Base-by-base conservation (phyloP, 805 yeast genomes). In the Candida ulmi region DNA sequence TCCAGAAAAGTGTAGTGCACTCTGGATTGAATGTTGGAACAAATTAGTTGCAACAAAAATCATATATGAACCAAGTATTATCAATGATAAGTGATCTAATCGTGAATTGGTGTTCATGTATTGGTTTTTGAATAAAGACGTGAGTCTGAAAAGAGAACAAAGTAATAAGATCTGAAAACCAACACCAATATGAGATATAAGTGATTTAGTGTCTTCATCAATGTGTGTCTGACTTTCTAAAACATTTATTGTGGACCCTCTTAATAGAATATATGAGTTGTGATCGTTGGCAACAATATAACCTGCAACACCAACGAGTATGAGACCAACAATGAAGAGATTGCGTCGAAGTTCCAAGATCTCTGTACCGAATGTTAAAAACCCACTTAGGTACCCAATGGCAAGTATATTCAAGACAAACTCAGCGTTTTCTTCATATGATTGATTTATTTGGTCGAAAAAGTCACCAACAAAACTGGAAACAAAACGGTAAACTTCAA, bases 291-390 rank as follows among this genome's bases (percentile, higher is more conserved):
- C 13, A 17, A 43, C 25, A 24, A 35, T 41, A 33, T 39, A 21
- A 3, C 34, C 16, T 2, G 45, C 27, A 3, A 45, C 11, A 24
- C 38, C 29, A 8, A 43, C 39, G 9, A 47, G 6, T 2, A 49
- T 44, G 12, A 40, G 13, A 8, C 35, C 40, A 16, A 40, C n/a
- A 2, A 47, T 27, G 35, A 46, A 36, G 23, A 49, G 27, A 3
- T 25, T 21, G 35, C 47, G 46, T 17, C 42, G 44, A 39, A 33
- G 11, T 4, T 30, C 13, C 15, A 52, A 43, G 3, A 51, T 16
- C 8, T 39, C 45, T 17, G 42, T 38, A 11, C 50, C 47, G 38
- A 47, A 49, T 2, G 42, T 35, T 2, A 45, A 24, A 5, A 44
- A 38, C 4, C 35, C 35, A 6, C 48, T 44, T 16, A 51, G 30